phyloP scores from a whole-genome alignment of 164 flowering plant genomes.

The Macadamia integrifolia region DNA sequence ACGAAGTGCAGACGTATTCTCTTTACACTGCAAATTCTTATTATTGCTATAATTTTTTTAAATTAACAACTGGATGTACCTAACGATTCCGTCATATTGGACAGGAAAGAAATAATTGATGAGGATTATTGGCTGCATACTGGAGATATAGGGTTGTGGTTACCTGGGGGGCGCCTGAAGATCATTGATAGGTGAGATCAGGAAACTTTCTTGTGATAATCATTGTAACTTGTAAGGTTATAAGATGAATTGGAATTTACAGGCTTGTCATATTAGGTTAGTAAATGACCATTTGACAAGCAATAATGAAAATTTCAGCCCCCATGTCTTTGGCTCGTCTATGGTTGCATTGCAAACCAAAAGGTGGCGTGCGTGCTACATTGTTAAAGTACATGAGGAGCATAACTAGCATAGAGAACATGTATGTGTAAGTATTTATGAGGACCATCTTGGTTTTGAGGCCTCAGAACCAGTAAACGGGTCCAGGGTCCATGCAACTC shows the following conservation, averaged over 20 bases:
- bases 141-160: slow-evolving; percentile 89
- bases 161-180: slow-evolving; percentile 77
- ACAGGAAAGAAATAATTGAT: slow-evolving; percentile 83
- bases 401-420: too few relatives aligned
- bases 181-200: slow-evolving; percentile 80
- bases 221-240: neutral
- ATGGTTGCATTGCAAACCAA: too few relatives aligned
- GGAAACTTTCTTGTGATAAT: neutral
- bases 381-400: too few relatives aligned
- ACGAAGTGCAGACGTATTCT: slow-evolving; percentile 83
- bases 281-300: too few relatives aligned
- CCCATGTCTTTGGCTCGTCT: too few relatives aligned
- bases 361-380: too few relatives aligned
- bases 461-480: too few relatives aligned
- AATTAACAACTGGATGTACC: neutral
- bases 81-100: slow-evolving; percentile 12
- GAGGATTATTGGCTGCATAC: slow-evolving; percentile 95
- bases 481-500: too few relatives aligned
- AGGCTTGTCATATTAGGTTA: too few relatives aligned
- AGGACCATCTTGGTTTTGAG: too few relatives aligned
- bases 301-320: too few relatives aligned
- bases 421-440: too few relatives aligned
- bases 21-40: slow-evolving; percentile 7
- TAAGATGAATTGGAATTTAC: neutral
- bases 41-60: neutral